Evolutionary conservation across 1,284 basidiomycete genomes (phyloP).

Genomic region (Melampsora larici-populina): DNA sequence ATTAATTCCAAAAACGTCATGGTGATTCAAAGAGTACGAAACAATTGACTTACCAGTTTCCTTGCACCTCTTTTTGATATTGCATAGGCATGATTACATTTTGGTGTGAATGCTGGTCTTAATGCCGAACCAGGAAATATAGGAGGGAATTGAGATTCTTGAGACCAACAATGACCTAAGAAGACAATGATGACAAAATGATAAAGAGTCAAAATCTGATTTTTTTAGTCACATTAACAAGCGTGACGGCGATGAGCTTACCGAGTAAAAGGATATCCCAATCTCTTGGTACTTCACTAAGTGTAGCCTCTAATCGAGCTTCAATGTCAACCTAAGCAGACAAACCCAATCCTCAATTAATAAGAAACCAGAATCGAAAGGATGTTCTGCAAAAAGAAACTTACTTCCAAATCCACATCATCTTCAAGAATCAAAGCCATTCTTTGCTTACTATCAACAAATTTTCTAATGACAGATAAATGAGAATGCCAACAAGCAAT

Average conservation of each 20-base stretch:
- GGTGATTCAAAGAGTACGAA: background rate
- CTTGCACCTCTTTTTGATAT: constrained; percentile 14
- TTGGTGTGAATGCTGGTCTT: background rate
- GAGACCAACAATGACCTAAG: constrained; percentile 12
- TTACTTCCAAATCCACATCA: constrained; percentile 12
- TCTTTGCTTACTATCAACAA: background rate
- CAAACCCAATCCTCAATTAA: background rate
- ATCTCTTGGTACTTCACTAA: background rate
- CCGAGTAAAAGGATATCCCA: constrained; percentile 8
- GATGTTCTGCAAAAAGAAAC: background rate
- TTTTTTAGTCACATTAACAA: background rate
- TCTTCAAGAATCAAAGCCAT: constrained; percentile 7
- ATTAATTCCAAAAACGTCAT: background rate
- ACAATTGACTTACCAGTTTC: background rate
- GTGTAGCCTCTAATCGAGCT: background rate
- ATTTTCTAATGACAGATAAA: background rate
- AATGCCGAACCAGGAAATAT: background rate
- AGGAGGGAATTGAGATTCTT: constrained; percentile 8
- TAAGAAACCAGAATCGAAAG: no score
- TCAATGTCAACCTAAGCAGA: constrained; percentile 8
- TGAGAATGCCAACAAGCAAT: constrained; percentile 18
- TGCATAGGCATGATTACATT: constrained; percentile 10
- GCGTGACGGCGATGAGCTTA: background rate
- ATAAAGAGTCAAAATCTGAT: background rate
- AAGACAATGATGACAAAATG: background rate